These are phyloP conservation scores for Colletotrichum sidae DNA, from an alignment of 2,329 filamentous ascomycete species.

Conservation along the genomic window DNA sequence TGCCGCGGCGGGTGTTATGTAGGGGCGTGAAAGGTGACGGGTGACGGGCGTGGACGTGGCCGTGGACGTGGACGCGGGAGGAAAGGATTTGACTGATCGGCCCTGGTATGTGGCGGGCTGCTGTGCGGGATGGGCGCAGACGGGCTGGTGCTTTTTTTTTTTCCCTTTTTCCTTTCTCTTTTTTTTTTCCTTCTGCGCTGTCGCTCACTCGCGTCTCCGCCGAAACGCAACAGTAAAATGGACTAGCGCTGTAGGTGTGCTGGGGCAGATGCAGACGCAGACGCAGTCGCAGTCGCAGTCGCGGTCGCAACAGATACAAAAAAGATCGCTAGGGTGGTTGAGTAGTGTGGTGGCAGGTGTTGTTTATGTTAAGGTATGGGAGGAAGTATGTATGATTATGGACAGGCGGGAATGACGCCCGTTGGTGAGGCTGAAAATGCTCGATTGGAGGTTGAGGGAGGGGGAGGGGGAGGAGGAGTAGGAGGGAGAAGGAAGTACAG, in stretches of 20 bases:
- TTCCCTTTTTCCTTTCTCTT: constrained; percentile 2
- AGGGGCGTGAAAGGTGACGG: constrained; percentile 15
- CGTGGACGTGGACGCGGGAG: constrained; percentile 13
- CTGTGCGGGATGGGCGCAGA: constrained; percentile 35
- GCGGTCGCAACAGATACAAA: neutral
- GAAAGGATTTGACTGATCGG: constrained; percentile 16
- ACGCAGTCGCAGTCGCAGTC: constrained; percentile 26
- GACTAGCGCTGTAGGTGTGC: neutral
- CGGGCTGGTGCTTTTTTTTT: constrained; percentile 26
- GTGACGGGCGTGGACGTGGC: neutral
- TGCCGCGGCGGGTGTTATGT: constrained; percentile 35
- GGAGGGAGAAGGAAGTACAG: constrained; percentile 33
- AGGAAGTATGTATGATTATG: constrained; percentile 16
- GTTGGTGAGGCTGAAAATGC: constrained; percentile 22
- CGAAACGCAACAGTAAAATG: constrained; percentile 19
- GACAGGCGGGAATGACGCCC: constrained; percentile 13
- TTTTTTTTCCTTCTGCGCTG: neutral
- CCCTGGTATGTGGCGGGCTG: constrained; percentile 29
- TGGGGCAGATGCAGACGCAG: constrained; percentile 1
- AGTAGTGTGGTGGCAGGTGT: neutral
- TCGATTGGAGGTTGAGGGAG: constrained; percentile 19
- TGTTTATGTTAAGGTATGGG: constrained; percentile 4
- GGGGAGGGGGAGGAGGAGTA: constrained; percentile 29
- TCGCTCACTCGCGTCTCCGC: constrained; percentile 32
- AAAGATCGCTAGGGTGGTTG: constrained; percentile 15